Evolutionary conservation across 768 basidiomycete species (phyloP), one percentile per base, ranked within the genome.

Genomic region (Amyloporia xantha): DNA sequence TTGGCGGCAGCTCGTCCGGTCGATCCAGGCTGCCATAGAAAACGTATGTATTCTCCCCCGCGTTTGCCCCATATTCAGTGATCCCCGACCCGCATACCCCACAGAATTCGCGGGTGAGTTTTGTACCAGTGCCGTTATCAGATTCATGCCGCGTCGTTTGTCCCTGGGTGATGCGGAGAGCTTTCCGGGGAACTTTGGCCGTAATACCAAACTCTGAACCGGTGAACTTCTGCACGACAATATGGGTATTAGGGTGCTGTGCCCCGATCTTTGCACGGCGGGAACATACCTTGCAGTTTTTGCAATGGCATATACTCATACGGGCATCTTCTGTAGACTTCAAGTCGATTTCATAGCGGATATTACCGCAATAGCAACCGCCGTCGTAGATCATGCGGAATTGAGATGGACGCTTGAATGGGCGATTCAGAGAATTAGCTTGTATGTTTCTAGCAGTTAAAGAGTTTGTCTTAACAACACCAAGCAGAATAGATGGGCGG

Each of bases 61-160:
- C 42, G 17, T 43, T 17, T 11, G 53, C 57, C 11, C 58, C 58
- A 20, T 59, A 59, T 30, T 59, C 58, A 23, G 57, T 49, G 38
- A 59, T 55, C 15, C 50, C 48, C 12, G 45, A 50, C 19, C 55
- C 58, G 30, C 58, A 59, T 4, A 25, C 26, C 5, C 20, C 51
- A 24, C 58, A 59, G 44, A 59, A 59, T 40, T 59, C 58, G 17
- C 58, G 53, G 11, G 46, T 41, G 4, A 59, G 50, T n/a, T n/a
- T n/a, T 24, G 55, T 53, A 17, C 47, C 39, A n/a, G 51, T 26
- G 40, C 58, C 58, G 42, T 59, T 59, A 47, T 59, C 51, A 20
- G 52, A 42, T 11, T 43, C 51, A 41, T 59, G 58, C 39, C 53
- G 47, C 43, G 35, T 52, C 2, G 53, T 37, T 41, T 26, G 21